Base-by-base conservation (phyloP, 768 basidiomycete genomes). In the Hirschioporus abietinus region DNA sequence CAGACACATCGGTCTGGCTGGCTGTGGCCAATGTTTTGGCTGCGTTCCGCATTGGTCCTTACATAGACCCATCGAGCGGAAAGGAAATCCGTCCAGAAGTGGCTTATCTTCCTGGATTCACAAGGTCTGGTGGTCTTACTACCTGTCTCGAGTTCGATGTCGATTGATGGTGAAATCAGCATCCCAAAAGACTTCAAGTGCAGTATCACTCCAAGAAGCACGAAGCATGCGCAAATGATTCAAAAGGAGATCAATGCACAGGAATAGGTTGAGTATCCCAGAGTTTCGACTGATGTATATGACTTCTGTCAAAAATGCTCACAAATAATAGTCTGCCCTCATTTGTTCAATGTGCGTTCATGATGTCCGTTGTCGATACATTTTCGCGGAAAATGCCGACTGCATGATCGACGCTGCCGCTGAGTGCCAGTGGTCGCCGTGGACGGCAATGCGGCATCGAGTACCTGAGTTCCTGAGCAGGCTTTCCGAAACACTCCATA, bases 21-120 rank as follows among this genome's bases (percentile, higher is more conserved):
- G 26, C 62, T n/a, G 35, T 70, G 8, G 69, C 68, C 1, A 66
- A 27, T n/a, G 69, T 70, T 58, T 60, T 70, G 9, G 63, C 69
- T 15, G 34, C 58, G 20, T 70, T 64, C 62, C 52, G 66, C 3
- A 66, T 70, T 20, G 10, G 60, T 24, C 68, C 65, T 23, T 23
- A 24, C 10, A 60, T 66, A 6, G 69, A 70, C 58, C 42, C 42
- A 52, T 20, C 20, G 12, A 52, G 12, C 20, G 42, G 42, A 15
- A 52, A 15, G 42, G 42, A 52, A 20, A 52, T 52, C 20, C 42
- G 12, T 20, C 42, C 42, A 15, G 42, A 52, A 52, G 42, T 52
- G 42, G 42, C 42, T 10, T 52, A 52, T 10, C 42, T 15, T 15
- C 15, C 42, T 20, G 42, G 42, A 20, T 52, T 52, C 42, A 52